Base-by-base conservation (phyloP, 768 basidiomycete genomes). In the Xerocomellus intermedius region DNA sequence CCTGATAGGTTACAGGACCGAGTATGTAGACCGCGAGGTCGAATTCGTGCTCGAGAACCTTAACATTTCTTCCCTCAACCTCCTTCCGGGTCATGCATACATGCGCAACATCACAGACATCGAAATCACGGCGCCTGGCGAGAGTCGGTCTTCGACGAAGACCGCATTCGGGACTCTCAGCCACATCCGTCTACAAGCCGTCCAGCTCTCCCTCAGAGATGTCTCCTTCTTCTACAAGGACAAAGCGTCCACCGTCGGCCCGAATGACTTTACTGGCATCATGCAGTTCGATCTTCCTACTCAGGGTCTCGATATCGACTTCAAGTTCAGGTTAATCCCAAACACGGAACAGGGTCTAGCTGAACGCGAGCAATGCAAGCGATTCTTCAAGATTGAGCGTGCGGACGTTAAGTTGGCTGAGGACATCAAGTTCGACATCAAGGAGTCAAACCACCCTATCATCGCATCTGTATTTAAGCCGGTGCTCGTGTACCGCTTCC, bases 31-130 rank as follows among this genome's bases (percentile, higher is more conserved):
- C 60, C 51, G 69, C 0, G 83, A 88, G 42, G 76, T 82, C 45
- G 87, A 90, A 61, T 85, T 90, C 54, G 84, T 89, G 2, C 79
- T 90, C 42, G 88, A 90, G 66, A 85, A 89, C 62, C 74, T 90
- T 32, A 82, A 88, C 59, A 75, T 90, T 19, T 87, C 87, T 3
- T 80, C 82, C 0, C 76, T 89, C 68, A 80, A 79, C 46, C 71
- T 89, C 28, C 78, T 86, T 16, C 88, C 88, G 0, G 86, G 87
- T 0, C 85, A 86, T 47, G 82, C 83, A 8, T 87, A 82, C 68
- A 80, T 89, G 35, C 83, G 86, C 54, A 87, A 88, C 62, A 85
- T 87, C 64, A 87, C 86, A 26, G 79, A 82, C 52, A 67, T 82
- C 52, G 82, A 82, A 37, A 81, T 87, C 60, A 73, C 75, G 4